Conservation (phyloP, 805 yeast species). For the Kodamaea neixiangensis region DNA sequence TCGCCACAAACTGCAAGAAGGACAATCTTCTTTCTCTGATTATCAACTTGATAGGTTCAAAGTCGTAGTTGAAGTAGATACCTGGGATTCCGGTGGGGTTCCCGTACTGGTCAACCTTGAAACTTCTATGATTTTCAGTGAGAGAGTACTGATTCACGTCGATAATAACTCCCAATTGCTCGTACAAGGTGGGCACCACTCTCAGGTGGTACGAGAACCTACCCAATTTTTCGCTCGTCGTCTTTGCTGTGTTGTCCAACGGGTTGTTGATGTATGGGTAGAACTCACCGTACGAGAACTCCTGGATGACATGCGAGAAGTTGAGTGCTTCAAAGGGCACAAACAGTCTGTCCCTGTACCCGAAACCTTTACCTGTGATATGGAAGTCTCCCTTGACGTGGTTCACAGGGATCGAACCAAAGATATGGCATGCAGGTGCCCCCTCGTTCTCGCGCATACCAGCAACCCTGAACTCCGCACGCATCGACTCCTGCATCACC, state of each 20-base stretch:
- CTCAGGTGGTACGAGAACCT: slow-evolving; percentile 66
- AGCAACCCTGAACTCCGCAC: slow-evolving; percentile 57
- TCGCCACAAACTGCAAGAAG: slow-evolving; percentile 73
- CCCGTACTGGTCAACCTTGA: slow-evolving; percentile 16
- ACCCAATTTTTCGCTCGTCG: slow-evolving; percentile 49
- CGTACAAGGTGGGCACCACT: slow-evolving; percentile 82
- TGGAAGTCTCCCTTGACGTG: slow-evolving; percentile 85
- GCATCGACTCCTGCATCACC: slow-evolving; percentile 62
- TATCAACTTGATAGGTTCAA: slow-evolving; percentile 79
- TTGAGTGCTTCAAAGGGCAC: slow-evolving; percentile 57
- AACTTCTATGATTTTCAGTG: slow-evolving; percentile 47
- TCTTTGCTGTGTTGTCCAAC: slow-evolving; percentile 72
- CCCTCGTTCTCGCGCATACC: slow-evolving; percentile 50
- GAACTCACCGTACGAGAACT: slow-evolving; percentile 87
- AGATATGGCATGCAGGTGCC: slow-evolving; percentile 82
- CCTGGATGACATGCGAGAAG: slow-evolving; percentile 82
- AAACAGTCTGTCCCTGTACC: slow-evolving; percentile 52
- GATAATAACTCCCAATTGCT: slow-evolving; percentile 66
- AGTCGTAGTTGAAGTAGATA: slow-evolving; percentile 77
- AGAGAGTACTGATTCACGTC: slow-evolving; percentile 87
- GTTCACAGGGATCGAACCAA: slow-evolving; percentile 80
- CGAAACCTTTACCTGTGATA: slow-evolving; percentile 75
- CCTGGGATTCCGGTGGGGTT: slow-evolving; percentile 60
- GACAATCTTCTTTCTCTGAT: slow-evolving; percentile 73
- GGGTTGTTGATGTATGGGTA: slow-evolving; percentile 87